A percentile compares a stretch with the other conserved stretches of the same genome.
Conservation (phyloP, 176 grass and related monocot genomes). For the Eragrostis curvula region DNA sequence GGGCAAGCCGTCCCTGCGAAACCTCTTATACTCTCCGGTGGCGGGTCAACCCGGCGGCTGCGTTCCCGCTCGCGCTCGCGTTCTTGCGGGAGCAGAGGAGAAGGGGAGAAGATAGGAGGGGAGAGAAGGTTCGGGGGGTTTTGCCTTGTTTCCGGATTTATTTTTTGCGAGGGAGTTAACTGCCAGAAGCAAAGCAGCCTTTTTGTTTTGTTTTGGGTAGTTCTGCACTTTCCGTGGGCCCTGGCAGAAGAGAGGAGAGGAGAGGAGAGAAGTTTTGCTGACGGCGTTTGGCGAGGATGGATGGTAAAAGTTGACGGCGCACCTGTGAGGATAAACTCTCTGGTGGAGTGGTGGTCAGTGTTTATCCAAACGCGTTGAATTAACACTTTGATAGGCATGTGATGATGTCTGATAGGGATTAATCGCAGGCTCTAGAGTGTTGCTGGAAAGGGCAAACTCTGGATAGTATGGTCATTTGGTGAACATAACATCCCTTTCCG, state of each 20-base stretch:
- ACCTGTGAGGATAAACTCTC: not conserved
- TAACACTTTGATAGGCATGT: not conserved
- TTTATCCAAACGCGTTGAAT: not conserved
- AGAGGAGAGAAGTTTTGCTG: too few relatives aligned
- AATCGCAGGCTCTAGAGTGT: not conserved
- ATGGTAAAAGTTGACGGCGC: not conserved
- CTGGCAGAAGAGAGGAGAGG: too few relatives aligned
- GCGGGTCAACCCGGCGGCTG: slow-evolving; percentile 43
- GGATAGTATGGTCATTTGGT: not conserved
- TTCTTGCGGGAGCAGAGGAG: not conserved
- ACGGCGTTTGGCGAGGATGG: not conserved
- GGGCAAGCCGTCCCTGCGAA: slow-evolving; percentile 14
- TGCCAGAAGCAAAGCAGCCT: not conserved
- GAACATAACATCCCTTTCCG: not conserved
- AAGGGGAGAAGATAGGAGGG: not conserved
- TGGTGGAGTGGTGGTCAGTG: not conserved
- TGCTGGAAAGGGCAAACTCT: not conserved
- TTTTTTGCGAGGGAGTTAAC: not conserved
- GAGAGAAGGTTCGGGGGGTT: not conserved
- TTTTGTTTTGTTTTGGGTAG: not conserved
- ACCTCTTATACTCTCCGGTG: slow-evolving; percentile 17
- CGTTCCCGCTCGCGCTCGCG: slow-evolving; percentile 18
- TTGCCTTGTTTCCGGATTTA: not conserved
- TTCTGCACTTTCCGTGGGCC: not conserved
- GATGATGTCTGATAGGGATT: not conserved